Evolutionary conservation across 2,329 filamentous ascomycete genomes (phyloP), one percentile per base, ranked within the genome.

Genomic region (Aspergillus proliferans): DNA sequence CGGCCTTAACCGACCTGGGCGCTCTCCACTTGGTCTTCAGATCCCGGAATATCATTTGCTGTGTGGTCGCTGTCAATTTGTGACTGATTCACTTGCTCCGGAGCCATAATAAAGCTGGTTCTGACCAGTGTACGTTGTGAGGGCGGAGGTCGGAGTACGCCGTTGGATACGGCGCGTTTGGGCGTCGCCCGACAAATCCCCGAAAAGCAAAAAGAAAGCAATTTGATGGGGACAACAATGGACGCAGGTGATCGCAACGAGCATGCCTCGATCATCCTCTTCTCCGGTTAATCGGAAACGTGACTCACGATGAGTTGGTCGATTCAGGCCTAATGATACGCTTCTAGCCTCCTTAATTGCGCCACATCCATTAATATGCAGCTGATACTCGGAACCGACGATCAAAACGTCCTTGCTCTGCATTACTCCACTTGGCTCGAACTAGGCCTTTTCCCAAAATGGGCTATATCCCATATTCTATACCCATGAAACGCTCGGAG

Each of bases 401-500:
- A 40, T 43, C 47, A 54, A 52, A 52, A 43, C 47, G 49, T 46
- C 52, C 22, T 48, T 50, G 50, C 47, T 48, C 34, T 38, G n/a
- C 34, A 19, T 38, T 8, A 46, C 53, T 54, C 53, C 53, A 54
- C 53, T 49, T 43, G 14, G 38, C 39, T 45, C 43, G 46, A 48
- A 46, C 48, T 48, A 48, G 48, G 36, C 48, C 44, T 33, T 48
- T 30, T 43, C 44, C 12, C 50, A 40, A 46, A 54, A 52, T 48
- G 49, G 49, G 49, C 52, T 48, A 43, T 47, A 46, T 45, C 45
- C 43, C 48, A 47, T 41, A 30, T 47, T 43, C 41, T 26, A 50
- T 47, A 45, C 53, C 46, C 49, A 49, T 39, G 45, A 45, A 47
- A 45, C 47, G 36, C 26, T 50, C 49, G 46, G 58, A 49, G 47